phyloP scores from a whole-genome alignment of 176 grass and related monocot species.

The Aegilops bicornis region DNA sequence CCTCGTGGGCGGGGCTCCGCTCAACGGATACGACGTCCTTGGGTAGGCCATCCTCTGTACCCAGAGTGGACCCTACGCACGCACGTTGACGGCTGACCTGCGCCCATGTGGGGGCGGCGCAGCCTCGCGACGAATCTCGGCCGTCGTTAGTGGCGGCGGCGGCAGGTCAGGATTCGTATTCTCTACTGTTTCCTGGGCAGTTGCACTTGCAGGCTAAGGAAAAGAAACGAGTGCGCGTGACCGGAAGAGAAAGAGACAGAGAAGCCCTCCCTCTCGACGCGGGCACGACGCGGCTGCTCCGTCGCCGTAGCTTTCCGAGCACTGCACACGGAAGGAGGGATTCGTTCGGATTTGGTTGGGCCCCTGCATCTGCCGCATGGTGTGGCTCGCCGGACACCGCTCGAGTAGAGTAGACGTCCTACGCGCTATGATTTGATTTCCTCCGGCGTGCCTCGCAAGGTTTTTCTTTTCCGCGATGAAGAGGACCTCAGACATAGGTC shows the following conservation, averaged over 20 bases:
- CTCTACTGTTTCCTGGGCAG: neutral
- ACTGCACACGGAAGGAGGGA: neutral
- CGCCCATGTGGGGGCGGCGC: neutral
- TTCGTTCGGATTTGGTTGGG: neutral
- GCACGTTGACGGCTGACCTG: neutral
- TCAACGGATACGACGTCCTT: neutral
- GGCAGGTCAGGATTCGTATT: neutral
- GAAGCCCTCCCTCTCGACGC: slow-evolving; percentile 4
- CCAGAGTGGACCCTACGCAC: neutral
- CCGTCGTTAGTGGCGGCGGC: slow-evolving; percentile 1
- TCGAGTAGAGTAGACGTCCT: too few species aligned
- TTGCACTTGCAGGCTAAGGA: slow-evolving; percentile 11
- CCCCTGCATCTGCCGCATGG: too few species aligned
- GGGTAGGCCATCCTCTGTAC: neutral
- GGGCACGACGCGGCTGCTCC: slow-evolving; percentile 13
- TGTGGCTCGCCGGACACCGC: neutral
- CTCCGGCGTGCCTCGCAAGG: too few species aligned
- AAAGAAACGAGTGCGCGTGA: neutral
- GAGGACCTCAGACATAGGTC: too few species aligned
- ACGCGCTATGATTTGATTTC: too few species aligned
- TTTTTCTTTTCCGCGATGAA: too few species aligned
- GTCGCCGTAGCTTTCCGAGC: neutral
- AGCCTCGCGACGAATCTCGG: neutral
- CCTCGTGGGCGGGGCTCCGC: too few species aligned
- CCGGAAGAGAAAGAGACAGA: too few species aligned